These are phyloP conservation scores for Colletotrichum godetiae DNA, from an alignment of 2,329 filamentous ascomycete genomes.

Conservation along the genomic window DNA sequence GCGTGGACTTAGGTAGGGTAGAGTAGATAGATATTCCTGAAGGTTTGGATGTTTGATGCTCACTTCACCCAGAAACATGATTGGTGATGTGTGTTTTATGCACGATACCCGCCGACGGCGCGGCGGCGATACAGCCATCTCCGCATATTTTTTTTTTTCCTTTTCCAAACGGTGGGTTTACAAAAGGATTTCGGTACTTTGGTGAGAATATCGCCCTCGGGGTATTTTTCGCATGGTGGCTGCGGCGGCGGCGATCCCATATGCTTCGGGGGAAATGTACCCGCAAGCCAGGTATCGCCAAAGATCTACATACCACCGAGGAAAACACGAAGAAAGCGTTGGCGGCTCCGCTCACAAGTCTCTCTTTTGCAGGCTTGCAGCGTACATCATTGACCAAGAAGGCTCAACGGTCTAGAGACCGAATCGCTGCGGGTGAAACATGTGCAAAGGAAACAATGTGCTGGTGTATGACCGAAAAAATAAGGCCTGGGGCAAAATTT, in stretches of 20 bases:
- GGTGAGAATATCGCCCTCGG: neutral
- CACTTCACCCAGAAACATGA: conserved; percentile 9
- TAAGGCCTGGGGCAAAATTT: no score
- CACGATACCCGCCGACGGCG: neutral
- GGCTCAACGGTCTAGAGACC: neutral
- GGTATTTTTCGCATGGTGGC: conserved; percentile 11
- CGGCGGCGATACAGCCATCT: neutral
- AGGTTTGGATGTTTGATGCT: conserved; percentile 1
- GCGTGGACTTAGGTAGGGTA: neutral
- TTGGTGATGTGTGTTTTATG: neutral
- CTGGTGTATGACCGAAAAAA: no score
- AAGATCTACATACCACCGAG: conserved; percentile 21
- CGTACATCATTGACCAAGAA: neutral
- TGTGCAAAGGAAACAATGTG: neutral
- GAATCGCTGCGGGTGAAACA: neutral
- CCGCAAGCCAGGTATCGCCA: neutral
- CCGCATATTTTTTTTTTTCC: no score
- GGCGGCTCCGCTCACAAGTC: neutral
- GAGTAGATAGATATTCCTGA: neutral
- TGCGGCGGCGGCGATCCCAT: conserved; percentile 14
- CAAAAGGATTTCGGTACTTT: neutral
- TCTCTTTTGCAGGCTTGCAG: neutral
- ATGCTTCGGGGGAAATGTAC: conserved; percentile 10
- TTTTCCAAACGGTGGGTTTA: neutral
- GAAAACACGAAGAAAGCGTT: neutral